Evolutionary conservation across 2,329 filamentous ascomycete genomes (phyloP).

Genomic region (Zymoseptoria brevis): DNA sequence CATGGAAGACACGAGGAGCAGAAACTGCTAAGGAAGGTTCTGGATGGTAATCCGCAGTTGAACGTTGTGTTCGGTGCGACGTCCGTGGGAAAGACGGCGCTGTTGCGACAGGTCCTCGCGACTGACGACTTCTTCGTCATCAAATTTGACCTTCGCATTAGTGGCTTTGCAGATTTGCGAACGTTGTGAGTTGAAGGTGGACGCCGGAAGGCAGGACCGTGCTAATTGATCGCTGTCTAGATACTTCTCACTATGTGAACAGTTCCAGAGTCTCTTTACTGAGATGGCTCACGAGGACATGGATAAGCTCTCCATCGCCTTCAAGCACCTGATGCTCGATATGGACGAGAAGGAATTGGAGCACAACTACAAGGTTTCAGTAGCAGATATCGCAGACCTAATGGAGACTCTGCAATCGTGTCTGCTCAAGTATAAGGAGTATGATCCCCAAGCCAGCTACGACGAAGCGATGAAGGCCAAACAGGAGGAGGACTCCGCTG

Average conservation of each 20-base stretch:
- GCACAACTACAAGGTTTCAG: slow-evolving; percentile 10
- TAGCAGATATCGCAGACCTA: slow-evolving; percentile 13
- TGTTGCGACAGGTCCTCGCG: slow-evolving; percentile 13
- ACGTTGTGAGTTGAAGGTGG: not conserved
- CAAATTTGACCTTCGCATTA: slow-evolving; percentile 15
- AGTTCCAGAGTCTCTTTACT: slow-evolving; percentile 12
- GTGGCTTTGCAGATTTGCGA: slow-evolving; percentile 13
- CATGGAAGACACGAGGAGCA: slow-evolving; percentile 12
- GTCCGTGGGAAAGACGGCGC: slow-evolving; percentile 14
- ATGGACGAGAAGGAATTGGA: slow-evolving; percentile 11
- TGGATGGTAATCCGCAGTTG: slow-evolving; percentile 13
- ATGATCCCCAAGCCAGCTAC: slow-evolving; percentile 4
- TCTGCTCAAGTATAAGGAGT: slow-evolving; percentile 14
- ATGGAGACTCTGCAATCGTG: slow-evolving; percentile 16
- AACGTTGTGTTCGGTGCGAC: slow-evolving; percentile 15
- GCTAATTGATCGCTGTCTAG: not conserved
- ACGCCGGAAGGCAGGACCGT: not conserved
- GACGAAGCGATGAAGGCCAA: not conserved
- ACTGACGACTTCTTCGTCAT: slow-evolving; percentile 16
- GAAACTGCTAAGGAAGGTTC: slow-evolving; percentile 7
- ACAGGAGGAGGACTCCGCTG: not conserved
- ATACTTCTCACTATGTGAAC: slow-evolving; percentile 13
- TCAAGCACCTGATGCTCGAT: slow-evolving; percentile 6
- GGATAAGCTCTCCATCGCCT: slow-evolving; percentile 10
- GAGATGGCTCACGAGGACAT: slow-evolving; percentile 16